Conservation (phyloP, 371 early-diverging fungal species). For the Polyrhizophydium stewartii region DNA sequence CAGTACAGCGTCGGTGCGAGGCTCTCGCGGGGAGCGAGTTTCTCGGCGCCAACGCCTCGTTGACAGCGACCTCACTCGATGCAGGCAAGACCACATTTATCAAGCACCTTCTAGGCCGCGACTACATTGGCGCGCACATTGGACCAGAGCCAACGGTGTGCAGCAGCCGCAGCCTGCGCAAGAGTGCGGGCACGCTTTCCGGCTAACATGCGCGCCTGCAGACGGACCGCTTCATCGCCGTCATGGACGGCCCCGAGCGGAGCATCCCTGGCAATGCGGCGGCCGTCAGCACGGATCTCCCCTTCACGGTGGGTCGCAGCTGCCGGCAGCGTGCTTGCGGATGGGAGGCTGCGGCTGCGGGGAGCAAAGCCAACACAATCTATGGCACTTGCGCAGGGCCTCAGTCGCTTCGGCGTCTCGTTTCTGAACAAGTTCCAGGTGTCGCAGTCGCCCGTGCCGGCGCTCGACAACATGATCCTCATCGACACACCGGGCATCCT, state of each 20-base stretch:
- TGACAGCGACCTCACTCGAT: no score
- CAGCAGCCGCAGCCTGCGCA: not conserved
- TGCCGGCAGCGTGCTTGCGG: no score
- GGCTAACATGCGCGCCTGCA: constrained; percentile 14
- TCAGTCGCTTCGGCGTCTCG: constrained; percentile 62
- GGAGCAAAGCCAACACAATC: constrained; percentile 17
- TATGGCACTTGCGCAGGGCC: no score
- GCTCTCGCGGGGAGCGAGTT: no score
- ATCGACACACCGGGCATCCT: constrained; percentile 88
- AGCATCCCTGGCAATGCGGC: constrained; percentile 87
- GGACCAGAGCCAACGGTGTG: constrained; percentile 76
- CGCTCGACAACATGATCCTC: constrained; percentile 74
- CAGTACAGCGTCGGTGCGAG: constrained; percentile 52
- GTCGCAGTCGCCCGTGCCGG: constrained; percentile 65
- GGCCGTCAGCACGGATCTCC: constrained; percentile 78
- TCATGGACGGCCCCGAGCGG: constrained; percentile 73
- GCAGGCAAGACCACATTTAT: constrained; percentile 80
- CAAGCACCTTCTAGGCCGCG: constrained; percentile 71
- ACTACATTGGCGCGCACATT: constrained; percentile 80
- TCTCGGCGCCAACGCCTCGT: no score
- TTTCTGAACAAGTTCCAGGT: constrained; percentile 83
- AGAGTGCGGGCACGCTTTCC: not conserved
- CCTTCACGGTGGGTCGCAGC: constrained; percentile 45
- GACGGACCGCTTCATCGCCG: constrained; percentile 81
- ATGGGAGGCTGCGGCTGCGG: not conserved